Base-by-base conservation (phyloP, 2,329 filamentous ascomycete genomes). In the Hawksworthiomyces lignivorus region DNA sequence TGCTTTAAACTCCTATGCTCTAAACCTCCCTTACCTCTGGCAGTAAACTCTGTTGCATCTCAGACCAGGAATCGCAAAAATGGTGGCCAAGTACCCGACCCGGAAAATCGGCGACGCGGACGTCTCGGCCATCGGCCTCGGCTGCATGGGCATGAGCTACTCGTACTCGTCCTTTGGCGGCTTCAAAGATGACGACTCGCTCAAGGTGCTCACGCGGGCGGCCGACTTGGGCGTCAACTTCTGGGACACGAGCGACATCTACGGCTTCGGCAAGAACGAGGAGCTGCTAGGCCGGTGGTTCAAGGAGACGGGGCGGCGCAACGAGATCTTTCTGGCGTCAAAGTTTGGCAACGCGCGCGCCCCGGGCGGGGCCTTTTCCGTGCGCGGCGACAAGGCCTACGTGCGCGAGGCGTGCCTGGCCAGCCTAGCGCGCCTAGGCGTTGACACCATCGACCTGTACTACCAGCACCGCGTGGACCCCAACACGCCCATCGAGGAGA, bases 391-490 rank as follows among this genome's bases (percentile, higher is more conserved):
- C 24, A 26, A 26, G 24, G 24, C 24, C 8, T 26, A 26, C 24
- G 24, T 26, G 24, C 24, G 24, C 24, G 8, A 26, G 24, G 24
- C 24, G 8, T 26, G 24, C 24, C 24, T 26, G 24, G 24, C 24
- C 24, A 26, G 24, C 24, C 24, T 26, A 8, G 24, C 24, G 24
- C 56, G 65, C 17, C 53, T 77, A 8, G 67, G 67, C 2, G 64
- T 67, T 1, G 56, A 62, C 2, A 67, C 66, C 41, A 69, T 77
- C 43, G 73, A 77, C 49, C 60, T 77, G 20, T 63, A 69, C 48
- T 72, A 73, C 51, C 62, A 67, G 33, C 70, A 74, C 51, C 63
- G 72, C 6, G 50, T 71, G 15, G 68, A 73, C 45, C 56, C 60
- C 2, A 54, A 56, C 24, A 65, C 62, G 5, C 65, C 67, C 1